Percentiles rank a stretch among this genome's conserved stretches.
Conservation (phyloP, 352 stramenopile species). For the Globisporangium spinosum region DNA sequence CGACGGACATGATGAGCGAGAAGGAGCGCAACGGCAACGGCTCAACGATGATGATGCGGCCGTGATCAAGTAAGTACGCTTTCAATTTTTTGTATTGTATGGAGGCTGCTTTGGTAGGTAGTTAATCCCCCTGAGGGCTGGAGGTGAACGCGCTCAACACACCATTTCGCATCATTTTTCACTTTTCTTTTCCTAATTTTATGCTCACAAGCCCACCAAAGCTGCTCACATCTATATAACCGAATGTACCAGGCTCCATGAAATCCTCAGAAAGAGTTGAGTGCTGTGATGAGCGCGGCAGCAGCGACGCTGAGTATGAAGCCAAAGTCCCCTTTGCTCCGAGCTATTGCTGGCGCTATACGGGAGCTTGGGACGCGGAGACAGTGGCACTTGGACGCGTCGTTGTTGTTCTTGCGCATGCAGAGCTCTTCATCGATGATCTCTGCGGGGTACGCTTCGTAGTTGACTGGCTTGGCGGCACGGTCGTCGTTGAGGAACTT, state of each 20-base stretch:
- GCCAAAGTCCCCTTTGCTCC: neutral
- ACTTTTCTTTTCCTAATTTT: neutral
- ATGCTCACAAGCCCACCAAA: neutral
- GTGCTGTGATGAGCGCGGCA: neutral
- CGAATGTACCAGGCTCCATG: neutral
- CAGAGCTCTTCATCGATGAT: neutral
- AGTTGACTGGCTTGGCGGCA: neutral
- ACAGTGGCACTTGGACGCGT: neutral
- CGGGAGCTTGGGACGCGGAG: neutral
- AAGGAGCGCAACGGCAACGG: conserved; percentile 37
- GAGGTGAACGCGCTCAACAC: neutral
- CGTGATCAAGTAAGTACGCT: neutral
- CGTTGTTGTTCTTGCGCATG: neutral
- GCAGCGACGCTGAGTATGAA: neutral
- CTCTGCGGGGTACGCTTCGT: neutral
- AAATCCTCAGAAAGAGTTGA: neutral
- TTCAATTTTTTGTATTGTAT: neutral
- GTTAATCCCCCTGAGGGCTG: neutral
- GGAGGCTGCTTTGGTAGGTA: neutral
- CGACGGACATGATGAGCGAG: conserved; percentile 36
- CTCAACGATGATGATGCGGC: conserved; percentile 30
- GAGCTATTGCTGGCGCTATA: neutral
- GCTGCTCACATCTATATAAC: neutral
- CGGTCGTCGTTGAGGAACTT: neutral
- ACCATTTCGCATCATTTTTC: neutral